These are phyloP conservation scores for Asterophora parasitica DNA, from an alignment of 768 basidiomycete genomes.

Conservation along the genomic window DNA sequence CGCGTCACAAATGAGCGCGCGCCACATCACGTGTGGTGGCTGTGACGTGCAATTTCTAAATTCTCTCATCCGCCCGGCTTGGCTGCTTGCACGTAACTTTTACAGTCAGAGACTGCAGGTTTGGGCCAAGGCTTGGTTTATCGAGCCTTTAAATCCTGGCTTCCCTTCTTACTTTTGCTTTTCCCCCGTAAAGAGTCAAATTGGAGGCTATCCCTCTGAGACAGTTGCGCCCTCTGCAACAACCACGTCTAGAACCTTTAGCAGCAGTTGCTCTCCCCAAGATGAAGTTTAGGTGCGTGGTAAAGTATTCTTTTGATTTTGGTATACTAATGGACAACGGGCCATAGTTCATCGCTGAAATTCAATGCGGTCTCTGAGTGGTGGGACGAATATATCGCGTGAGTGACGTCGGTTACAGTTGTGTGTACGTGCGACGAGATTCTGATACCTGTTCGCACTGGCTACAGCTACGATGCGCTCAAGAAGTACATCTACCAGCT, in stretches of 20 bases:
- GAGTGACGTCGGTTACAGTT: conserved; percentile 25
- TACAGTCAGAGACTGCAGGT: background rate
- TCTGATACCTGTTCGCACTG: background rate
- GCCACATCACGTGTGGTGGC: background rate
- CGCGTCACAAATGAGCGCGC: background rate
- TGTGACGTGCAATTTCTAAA: background rate
- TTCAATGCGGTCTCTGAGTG: conserved; percentile 91
- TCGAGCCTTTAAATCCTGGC: background rate
- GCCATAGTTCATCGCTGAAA: conserved; percentile 69
- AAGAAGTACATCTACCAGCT: conserved; percentile 85
- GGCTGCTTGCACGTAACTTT: background rate
- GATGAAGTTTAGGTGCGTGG: conserved; percentile 61
- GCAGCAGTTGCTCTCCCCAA: conserved; percentile 7
- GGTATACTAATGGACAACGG: too few relatives aligned
- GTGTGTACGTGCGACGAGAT: background rate
- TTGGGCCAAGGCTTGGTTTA: background rate
- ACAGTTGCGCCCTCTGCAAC: conserved; percentile 22
- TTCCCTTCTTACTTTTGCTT: background rate
- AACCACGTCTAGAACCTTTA: conserved; percentile 17
- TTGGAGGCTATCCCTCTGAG: conserved; percentile 39
- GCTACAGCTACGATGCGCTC: conserved; percentile 70
- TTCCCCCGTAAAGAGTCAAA: background rate
- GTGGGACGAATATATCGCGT: conserved; percentile 92
- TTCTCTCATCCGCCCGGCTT: background rate
- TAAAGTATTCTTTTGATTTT: too few relatives aligned